Conservation (phyloP, 139 green algal genomes). For the Yamagishiella unicocca region DNA sequence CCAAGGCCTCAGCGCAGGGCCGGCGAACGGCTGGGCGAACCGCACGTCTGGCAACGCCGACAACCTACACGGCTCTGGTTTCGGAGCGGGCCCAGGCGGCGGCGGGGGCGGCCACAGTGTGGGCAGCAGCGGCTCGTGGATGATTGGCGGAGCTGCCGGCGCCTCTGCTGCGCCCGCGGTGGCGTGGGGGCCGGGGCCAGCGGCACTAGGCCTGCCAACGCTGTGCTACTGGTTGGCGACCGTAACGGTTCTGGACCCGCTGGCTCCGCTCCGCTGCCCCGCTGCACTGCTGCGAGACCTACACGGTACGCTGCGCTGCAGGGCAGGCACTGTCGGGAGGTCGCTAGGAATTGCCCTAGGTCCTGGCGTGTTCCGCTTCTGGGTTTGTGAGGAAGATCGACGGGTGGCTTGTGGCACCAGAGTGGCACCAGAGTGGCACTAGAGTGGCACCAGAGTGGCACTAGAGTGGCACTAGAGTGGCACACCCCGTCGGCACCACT, state of each 20-base stretch:
- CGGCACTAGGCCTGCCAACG: slow-evolving; percentile 29
- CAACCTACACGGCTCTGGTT: background rate
- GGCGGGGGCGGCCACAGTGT: background rate
- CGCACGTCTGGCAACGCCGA: background rate
- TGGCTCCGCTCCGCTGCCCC: slow-evolving; percentile 27
- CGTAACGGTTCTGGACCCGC: background rate
- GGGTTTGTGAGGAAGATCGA: too few relatives aligned
- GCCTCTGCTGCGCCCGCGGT: background rate
- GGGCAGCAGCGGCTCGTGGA: slow-evolving; percentile 2
- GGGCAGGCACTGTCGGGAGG: too few relatives aligned
- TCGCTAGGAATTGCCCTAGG: too few relatives aligned
- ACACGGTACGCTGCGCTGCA: background rate
- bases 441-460: too few relatives aligned
- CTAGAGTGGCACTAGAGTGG: too few relatives aligned
- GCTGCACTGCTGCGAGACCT: background rate
- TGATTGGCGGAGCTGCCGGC: background rate
- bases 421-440: too few relatives aligned
- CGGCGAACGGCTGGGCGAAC: background rate
- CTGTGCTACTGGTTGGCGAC: slow-evolving; percentile 35
- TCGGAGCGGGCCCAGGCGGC: background rate
- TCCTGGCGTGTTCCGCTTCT: too few relatives aligned
- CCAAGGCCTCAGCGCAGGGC: background rate
- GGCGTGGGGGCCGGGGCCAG: slow-evolving; percentile 8
- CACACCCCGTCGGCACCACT: background rate
- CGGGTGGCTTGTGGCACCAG: too few relatives aligned